These are phyloP conservation scores for Desmodesmus armatus DNA, from an alignment of 139 green algal genomes.

Conservation along the genomic window DNA sequence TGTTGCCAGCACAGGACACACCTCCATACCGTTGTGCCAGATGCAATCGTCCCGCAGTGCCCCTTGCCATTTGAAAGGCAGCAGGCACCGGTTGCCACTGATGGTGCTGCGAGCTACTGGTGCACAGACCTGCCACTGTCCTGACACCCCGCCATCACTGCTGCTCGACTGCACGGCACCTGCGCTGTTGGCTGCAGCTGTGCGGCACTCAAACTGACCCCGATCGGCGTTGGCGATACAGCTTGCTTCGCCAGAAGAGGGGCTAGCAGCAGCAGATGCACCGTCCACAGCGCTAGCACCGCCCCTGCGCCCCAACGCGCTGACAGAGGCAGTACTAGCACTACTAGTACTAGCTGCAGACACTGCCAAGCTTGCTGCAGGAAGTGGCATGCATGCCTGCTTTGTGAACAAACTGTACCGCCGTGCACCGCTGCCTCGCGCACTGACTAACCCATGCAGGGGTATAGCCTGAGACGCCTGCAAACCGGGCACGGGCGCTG, in stretches of 20 bases:
- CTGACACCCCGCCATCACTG: not conserved
- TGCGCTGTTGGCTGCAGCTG: not conserved
- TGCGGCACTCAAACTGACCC: constrained; percentile 18
- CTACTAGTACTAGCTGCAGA: not conserved
- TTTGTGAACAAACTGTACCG: constrained; percentile 21
- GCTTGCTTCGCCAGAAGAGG: constrained; percentile 7
- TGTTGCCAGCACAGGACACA: not conserved
- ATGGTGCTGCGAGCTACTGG: not conserved
- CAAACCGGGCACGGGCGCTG: no score
- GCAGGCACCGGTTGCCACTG: not conserved
- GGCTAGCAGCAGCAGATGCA: constrained; percentile 4
- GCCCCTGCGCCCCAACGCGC: not conserved
- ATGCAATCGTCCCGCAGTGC: constrained; percentile 7
- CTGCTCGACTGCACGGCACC: not conserved
- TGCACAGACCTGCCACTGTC: not conserved
- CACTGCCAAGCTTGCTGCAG: not conserved
- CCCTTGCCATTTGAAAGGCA: constrained; percentile 10
- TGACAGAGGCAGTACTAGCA: not conserved
- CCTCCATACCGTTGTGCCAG: constrained; percentile 14
- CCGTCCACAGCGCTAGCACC: not conserved
- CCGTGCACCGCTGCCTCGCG: constrained; percentile 15
- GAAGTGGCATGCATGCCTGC: not conserved
- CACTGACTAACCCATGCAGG: no score
- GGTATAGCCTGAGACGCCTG: no score
- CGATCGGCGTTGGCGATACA: not conserved